Evolutionary conservation across 768 basidiomycete genomes (phyloP).

Genomic region (Boletus edulis): DNA sequence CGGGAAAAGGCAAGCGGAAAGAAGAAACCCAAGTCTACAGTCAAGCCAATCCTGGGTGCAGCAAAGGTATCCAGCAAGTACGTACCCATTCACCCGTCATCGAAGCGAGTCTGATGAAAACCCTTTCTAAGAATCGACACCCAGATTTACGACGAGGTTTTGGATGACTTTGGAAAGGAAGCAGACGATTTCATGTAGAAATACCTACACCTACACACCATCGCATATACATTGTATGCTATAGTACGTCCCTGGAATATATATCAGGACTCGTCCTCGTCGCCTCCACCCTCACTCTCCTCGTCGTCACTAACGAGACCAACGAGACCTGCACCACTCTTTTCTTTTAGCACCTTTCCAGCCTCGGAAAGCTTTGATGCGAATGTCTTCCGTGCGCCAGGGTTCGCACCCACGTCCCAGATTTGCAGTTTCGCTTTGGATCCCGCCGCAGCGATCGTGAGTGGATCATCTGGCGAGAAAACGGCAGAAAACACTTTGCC

Average conservation of each 20-base stretch:
- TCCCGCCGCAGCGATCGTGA: conserved; percentile 92
- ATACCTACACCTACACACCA: conserved; percentile 18
- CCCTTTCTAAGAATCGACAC: conserved; percentile 74
- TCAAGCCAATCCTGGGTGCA: conserved; percentile 76
- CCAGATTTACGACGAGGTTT: conserved; percentile 76
- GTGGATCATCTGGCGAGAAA: conserved; percentile 93
- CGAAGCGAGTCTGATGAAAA: conserved; percentile 11
- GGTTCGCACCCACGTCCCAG: conserved; percentile 90
- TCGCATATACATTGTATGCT: conserved; percentile 10
- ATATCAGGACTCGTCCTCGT: conserved; percentile 25
- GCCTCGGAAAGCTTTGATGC: conserved; percentile 72
- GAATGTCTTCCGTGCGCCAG: conserved; percentile 81
- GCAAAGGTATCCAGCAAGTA: conserved; percentile 66
- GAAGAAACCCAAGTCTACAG: conserved; percentile 74
- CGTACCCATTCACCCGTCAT: conserved; percentile 17
- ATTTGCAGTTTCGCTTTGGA: conserved; percentile 92
- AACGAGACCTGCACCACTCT: conserved; percentile 61
- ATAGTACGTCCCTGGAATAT: conserved; percentile 11
- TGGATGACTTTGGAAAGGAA: conserved; percentile 82
- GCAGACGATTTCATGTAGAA: conserved; percentile 89
- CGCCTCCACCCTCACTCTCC: conserved; percentile 54
- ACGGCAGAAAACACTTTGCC: conserved; percentile 93
- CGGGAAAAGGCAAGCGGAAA: conserved; percentile 84
- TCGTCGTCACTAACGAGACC: conserved; percentile 71
- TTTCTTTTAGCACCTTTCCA: conserved; percentile 67